These are phyloP conservation scores for Russula compacta DNA, from an alignment of 768 basidiomycete genomes.

Conservation along the genomic window DNA sequence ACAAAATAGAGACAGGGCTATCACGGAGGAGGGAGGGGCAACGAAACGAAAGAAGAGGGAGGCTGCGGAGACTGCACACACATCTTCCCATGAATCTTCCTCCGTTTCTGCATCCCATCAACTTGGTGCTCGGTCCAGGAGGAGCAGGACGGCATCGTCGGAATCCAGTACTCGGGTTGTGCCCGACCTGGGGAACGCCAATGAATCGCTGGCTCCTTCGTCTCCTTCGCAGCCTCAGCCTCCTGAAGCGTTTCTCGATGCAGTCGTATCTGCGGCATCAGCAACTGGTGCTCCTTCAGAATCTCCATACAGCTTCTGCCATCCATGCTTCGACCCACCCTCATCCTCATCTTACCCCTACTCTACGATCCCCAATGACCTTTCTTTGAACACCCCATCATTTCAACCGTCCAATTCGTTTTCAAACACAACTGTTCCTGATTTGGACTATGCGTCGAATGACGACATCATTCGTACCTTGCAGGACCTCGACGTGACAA, in stretches of 20 bases:
- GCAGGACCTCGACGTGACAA: constrained; percentile 64
- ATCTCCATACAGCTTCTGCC: constrained; percentile 23
- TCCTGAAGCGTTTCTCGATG: constrained; percentile 49
- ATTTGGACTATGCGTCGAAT: constrained; percentile 43
- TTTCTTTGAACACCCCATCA: neutral
- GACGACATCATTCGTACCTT: constrained; percentile 68
- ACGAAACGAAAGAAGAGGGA: constrained; percentile 30
- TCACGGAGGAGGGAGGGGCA: neutral
- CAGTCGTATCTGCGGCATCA: constrained; percentile 58
- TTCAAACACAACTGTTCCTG: constrained; percentile 23
- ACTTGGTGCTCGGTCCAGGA: constrained; percentile 22
- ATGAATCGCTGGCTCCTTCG: constrained; percentile 11
- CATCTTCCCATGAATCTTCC: neutral
- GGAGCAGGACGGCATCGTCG: constrained; percentile 28
- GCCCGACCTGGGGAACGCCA: neutral
- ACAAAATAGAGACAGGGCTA: constrained; percentile 26
- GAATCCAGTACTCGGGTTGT: constrained; percentile 3
- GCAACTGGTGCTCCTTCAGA: constrained; percentile 29
- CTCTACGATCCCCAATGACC: neutral
- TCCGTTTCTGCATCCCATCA: neutral
- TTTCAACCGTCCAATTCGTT: constrained; percentile 30
- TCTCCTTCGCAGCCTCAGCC: neutral
- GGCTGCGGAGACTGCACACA: constrained; percentile 1
- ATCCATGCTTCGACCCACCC: constrained; percentile 12
- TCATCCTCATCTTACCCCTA: constrained; percentile 15